These are phyloP conservation scores for Thelephora terrestris DNA, from an alignment of 1,284 basidiomycete species.

Conservation along the genomic window DNA sequence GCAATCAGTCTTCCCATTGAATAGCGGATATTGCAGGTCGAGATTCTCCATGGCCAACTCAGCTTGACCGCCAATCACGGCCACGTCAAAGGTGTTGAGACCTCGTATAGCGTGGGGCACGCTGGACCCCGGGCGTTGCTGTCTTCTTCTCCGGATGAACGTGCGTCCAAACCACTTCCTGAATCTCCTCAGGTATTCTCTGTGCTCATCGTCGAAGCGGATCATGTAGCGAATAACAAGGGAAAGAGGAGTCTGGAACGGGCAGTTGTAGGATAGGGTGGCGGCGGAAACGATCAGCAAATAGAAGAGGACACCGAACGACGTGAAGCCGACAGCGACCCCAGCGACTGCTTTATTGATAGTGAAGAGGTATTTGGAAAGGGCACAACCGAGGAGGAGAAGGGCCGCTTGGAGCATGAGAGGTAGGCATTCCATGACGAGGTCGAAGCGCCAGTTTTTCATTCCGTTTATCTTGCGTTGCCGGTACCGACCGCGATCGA, in stretches of 20 bases:
- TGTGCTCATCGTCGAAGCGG: not conserved
- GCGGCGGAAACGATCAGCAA: not conserved
- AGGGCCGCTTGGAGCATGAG: not conserved
- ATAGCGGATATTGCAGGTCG: not conserved
- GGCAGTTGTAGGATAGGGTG: not conserved
- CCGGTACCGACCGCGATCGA: not conserved
- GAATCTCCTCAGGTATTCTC: not conserved
- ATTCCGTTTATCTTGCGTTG: conserved; percentile 1
- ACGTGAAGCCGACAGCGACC: not conserved
- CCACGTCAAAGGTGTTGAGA: too few relatives aligned
- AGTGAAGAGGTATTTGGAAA: not conserved
- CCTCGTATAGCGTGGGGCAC: too few relatives aligned
- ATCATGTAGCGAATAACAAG: not conserved
- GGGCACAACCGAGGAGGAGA: too few relatives aligned
- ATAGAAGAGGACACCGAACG: conserved; percentile 2
- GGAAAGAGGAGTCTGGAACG: conserved; percentile 4
- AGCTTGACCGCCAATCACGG: not conserved
- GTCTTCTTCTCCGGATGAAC: too few relatives aligned
- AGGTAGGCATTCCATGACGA: not conserved
- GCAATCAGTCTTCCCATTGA: not conserved
- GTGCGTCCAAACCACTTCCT: not conserved
- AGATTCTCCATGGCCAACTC: not conserved
- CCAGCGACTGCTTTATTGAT: not conserved
- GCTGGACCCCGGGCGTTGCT: too few relatives aligned
- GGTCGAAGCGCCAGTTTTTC: not conserved